phyloP scores from a whole-genome alignment of 371 early-diverging fungal genomes.

The Nosema bombycis region DNA sequence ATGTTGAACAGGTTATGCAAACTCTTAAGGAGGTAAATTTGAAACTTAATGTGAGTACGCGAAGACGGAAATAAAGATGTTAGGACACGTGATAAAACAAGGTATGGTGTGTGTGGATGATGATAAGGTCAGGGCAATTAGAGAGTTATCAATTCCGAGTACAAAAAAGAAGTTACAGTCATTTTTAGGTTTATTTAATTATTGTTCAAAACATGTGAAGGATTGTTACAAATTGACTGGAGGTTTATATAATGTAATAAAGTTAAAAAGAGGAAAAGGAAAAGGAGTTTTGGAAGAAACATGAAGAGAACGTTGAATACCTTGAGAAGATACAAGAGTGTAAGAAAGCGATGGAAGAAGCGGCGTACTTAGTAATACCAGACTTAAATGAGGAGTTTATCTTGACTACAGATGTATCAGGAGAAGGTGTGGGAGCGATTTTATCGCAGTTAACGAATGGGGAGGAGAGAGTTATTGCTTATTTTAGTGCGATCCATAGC shows the following conservation, averaged over 20 bases:
- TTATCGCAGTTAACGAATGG: conserved; percentile 25
- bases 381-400: conserved; percentile 26
- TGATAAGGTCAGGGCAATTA: conserved; percentile 17
- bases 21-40: background rate
- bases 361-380: conserved; percentile 2
- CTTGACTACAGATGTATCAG: conserved; percentile 48
- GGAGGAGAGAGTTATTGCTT: conserved; percentile 12
- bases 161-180: conserved; percentile 27
- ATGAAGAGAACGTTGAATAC: background rate
- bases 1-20: conserved; percentile 7
- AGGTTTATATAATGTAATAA: background rate
- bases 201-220: conserved; percentile 35
- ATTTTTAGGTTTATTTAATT: conserved; percentile 39
- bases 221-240: background rate
- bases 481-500: background rate
- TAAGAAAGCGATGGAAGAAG: background rate
- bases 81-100: conserved; percentile 11
- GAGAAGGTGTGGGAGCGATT: conserved; percentile 21
- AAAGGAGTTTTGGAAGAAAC: background rate
- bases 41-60: conserved; percentile 19
- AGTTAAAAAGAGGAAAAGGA: background rate
- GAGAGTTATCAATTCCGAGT: background rate
- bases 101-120: conserved; percentile 8
- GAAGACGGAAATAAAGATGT: conserved; percentile 37
- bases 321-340: background rate